Conservation (phyloP, 1,284 basidiomycete species). For the Calocybe gambosa region DNA sequence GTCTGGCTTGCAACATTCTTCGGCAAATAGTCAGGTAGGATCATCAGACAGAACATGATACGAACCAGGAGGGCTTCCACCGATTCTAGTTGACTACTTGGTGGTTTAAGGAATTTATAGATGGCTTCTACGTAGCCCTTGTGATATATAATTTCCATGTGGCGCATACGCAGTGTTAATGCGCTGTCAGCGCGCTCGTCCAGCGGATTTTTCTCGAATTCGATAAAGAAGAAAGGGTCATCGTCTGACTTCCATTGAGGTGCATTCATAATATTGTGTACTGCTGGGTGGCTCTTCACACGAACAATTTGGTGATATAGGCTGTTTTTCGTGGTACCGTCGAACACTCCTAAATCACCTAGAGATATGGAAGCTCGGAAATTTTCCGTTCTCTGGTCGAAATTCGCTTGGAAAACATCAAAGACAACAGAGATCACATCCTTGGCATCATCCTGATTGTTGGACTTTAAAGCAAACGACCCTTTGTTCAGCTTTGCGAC, state of each 20-base stretch:
- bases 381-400: constrained; percentile 84
- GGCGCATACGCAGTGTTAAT: constrained; percentile 86
- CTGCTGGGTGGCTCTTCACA: constrained; percentile 59
- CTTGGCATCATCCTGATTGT: constrained; percentile 54
- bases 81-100: constrained; percentile 92
- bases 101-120: constrained; percentile 91
- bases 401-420: constrained; percentile 82
- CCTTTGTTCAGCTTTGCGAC: constrained; percentile 81
- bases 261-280: constrained; percentile 16
- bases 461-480: constrained; percentile 74
- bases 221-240: constrained; percentile 89
- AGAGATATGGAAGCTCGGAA: constrained; percentile 79
- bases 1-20: constrained; percentile 92
- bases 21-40: constrained; percentile 8
- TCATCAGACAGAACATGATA: constrained; percentile 9
- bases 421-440: constrained; percentile 90
- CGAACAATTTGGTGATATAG: constrained; percentile 91
- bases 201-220: constrained; percentile 91
- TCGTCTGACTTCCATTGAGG: constrained; percentile 28
- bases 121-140: constrained; percentile 91
- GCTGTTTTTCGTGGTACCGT: constrained; percentile 81
- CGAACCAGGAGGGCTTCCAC: constrained; percentile 82
- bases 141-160: constrained; percentile 98
- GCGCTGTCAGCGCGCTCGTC: constrained; percentile 93
- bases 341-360: constrained; percentile 86